A percentile compares a stretch with the other conserved stretches of the same genome.
Conservation (phyloP, 2,329 filamentous ascomycete species). For the Claviceps digitariae region DNA sequence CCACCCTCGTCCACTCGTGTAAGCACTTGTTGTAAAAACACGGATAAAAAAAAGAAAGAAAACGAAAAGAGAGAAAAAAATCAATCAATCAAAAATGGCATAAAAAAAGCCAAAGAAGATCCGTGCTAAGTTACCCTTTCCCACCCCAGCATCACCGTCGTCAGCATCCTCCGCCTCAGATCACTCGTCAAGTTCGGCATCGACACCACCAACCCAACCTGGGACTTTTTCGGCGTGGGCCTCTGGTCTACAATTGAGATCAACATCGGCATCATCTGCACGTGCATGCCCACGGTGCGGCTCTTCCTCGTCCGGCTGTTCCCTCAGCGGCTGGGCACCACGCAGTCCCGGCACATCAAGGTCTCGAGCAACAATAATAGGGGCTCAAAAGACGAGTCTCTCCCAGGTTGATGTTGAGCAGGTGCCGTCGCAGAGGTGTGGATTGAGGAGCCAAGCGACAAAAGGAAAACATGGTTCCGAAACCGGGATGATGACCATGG, state of each 20-base stretch:
- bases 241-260: slow-evolving; percentile 17
- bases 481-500: no score
- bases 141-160: slow-evolving; percentile 11
- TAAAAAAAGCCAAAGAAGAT: no score
- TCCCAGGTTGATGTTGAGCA: background rate
- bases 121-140: background rate
- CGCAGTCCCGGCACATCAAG: background rate
- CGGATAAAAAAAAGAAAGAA: background rate
- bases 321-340: background rate
- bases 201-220: slow-evolving; percentile 12
- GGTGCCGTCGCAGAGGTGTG: background rate
- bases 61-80: background rate
- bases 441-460: no score
- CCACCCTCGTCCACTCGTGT: no score
- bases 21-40: no score
- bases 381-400: background rate
- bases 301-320: slow-evolving; percentile 9
- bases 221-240: slow-evolving; percentile 11
- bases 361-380: background rate
- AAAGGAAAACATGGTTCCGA: no score
- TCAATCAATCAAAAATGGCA: background rate
- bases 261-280: slow-evolving; percentile 8
- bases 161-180: slow-evolving; percentile 12
- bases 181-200: slow-evolving; percentile 11
- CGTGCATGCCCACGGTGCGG: slow-evolving; percentile 15